phyloP scores from a whole-genome alignment of 2,329 filamentous ascomycete genomes.

The Diaporthe helianthi region DNA sequence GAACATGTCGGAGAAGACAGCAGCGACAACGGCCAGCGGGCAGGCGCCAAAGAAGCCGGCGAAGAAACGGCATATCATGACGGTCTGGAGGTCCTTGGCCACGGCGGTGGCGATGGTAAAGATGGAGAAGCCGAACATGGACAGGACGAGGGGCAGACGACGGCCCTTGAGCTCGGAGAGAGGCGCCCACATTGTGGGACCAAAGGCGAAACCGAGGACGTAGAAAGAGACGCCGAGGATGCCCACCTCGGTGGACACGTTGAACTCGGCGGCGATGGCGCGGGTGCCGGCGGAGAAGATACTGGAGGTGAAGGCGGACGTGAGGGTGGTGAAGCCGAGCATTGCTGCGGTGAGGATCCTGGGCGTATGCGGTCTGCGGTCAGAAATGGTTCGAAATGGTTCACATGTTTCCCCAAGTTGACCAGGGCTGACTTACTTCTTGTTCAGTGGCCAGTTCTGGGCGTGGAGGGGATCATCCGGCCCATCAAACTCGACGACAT shows the following conservation, averaged over 20 bases:
- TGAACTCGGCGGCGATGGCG: conserved; percentile 62
- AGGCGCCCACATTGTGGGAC: conserved; percentile 75
- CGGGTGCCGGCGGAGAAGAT: conserved; percentile 74
- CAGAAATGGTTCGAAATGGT: no score
- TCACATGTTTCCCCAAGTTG: neutral
- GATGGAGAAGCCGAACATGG: conserved; percentile 74
- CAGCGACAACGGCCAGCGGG: conserved; percentile 72
- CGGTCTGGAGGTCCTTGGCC: conserved; percentile 71
- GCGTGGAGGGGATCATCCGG: conserved; percentile 83
- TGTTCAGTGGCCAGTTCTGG: conserved; percentile 83
- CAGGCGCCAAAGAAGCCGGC: conserved; percentile 75
- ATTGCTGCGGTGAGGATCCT: conserved; percentile 70
- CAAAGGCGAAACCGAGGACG: conserved; percentile 75
- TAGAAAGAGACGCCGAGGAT: conserved; percentile 72
- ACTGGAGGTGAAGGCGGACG: conserved; percentile 74
- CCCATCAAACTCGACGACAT: conserved; percentile 86
- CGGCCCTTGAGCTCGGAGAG: conserved; percentile 76
- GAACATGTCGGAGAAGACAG: conserved; percentile 77
- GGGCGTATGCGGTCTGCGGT: conserved; percentile 43
- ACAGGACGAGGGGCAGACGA: conserved; percentile 63
- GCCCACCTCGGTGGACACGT: conserved; percentile 67
- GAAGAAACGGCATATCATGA: conserved; percentile 78
- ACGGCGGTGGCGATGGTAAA: conserved; percentile 71
- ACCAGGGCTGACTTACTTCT: conserved; percentile 66
- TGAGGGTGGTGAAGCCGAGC: conserved; percentile 76